Percentiles rank a stretch among this genome's conserved stretches.
phyloP scores from a whole-genome alignment of 345 rosid genomes.

The Brassica nigra region DNA sequence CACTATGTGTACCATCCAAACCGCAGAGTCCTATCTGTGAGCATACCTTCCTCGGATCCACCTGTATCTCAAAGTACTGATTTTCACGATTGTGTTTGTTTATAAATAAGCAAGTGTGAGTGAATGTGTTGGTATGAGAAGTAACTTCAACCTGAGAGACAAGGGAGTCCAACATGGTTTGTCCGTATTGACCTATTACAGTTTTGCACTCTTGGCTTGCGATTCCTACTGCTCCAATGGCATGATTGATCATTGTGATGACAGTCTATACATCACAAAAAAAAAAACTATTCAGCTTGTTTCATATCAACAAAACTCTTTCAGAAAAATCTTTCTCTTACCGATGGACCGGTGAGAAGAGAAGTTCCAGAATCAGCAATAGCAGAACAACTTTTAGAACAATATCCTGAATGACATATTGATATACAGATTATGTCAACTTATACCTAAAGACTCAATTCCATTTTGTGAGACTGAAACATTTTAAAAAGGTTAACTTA shows the following conservation, averaged over 20 bases:
- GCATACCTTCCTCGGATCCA: slow-evolving; percentile 72
- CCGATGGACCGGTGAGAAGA: slow-evolving; percentile 86
- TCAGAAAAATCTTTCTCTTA: slow-evolving; percentile 30
- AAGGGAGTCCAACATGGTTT: slow-evolving; percentile 69
- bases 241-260: slow-evolving; percentile 79
- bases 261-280: slow-evolving; percentile 48
- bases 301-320: not conserved
- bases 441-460: not conserved
- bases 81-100: slow-evolving; percentile 7
- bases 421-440: not conserved
- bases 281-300: not conserved
- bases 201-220: slow-evolving; percentile 76
- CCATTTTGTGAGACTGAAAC: not conserved
- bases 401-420: slow-evolving; percentile 54
- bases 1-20: slow-evolving; percentile 68
- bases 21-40: slow-evolving; percentile 78
- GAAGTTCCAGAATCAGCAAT: slow-evolving; percentile 98
- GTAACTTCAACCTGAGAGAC: slow-evolving; percentile 50
- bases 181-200: slow-evolving; percentile 68
- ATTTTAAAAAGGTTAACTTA: slow-evolving; percentile 30
- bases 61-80: slow-evolving; percentile 39
- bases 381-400: slow-evolving; percentile 66
- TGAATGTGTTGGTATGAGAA: slow-evolving; percentile 19
- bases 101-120: not conserved
- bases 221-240: slow-evolving; percentile 80